Evolutionary conservation across 129 eudicot species (phyloP), one percentile per base, ranked within the genome.

Genomic region (Centrapalus pauciflorus): DNA sequence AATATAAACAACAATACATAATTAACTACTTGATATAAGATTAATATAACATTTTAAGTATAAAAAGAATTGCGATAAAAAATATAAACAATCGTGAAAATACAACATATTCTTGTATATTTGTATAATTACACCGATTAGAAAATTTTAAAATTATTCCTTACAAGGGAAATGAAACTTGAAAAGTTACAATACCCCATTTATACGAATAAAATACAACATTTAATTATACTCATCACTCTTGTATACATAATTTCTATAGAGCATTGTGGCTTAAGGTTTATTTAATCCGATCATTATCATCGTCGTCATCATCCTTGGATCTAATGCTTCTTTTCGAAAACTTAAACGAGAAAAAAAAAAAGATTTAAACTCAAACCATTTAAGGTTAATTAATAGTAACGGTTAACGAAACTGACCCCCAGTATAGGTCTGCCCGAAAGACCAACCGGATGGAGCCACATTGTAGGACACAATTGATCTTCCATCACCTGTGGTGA

Each of bases 401-500:
- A 4, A 4, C 48, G 40, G 49, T 67, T 81, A 87, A 61, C 81
- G 83, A 51, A 85, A 88, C 55, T 85, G 96, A 2, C 51, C 70
- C 7, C 93, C 93, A 0, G 92, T 52, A 45, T 29, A 88, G 26
- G 96, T 88, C 77, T 88, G 93, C 5, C 96, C 92, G 1, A 87
- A 87, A 1, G 87, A 79, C 95, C 95, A 87, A 38, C 35, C 19
- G 0, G 79, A 38, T 41, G 92, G 89, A 0, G 92, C 89, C 33
- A 64, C 89, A 4, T 88, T 85, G 77, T 80, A 85, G 23, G 96
- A 88, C 16, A 85, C 96, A 9, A 85, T 35, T 16, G 59, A 78
- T 48, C 87, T 83, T 24, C 96, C 96, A 57, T 88, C 93, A 51
- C 96, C 62, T 0, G 96, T 83, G 33, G 87, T 80, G 60, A 88